phyloP scores from a whole-genome alignment of 306 rosid genomes.

The Sophora flavescens region DNA sequence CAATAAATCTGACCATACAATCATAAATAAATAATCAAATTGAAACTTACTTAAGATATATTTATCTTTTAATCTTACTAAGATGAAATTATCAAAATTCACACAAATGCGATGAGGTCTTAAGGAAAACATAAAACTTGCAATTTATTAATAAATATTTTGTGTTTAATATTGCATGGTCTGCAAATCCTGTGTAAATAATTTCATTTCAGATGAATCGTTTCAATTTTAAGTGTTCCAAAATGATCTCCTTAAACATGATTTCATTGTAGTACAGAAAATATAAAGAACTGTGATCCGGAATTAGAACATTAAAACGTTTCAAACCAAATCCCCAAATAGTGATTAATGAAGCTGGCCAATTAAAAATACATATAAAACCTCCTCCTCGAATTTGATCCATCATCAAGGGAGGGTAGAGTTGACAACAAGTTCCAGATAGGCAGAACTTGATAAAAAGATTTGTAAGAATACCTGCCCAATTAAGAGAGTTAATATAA shows the following conservation, averaged over 20 bases:
- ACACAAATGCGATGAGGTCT: not conserved
- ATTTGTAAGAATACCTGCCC: not conserved
- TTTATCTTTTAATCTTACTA: too few species aligned
- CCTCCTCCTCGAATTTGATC: too few species aligned
- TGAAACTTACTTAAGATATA: too few species aligned
- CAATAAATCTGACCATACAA: too few species aligned
- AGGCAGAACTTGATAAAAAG: conserved; percentile 4
- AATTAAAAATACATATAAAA: too few species aligned
- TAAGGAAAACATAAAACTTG: not conserved
- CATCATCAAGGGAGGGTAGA: not conserved
- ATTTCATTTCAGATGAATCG: not conserved
- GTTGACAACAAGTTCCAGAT: not conserved
- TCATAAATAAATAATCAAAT: too few species aligned
- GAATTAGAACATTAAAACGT: not conserved
- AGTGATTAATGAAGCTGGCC: not conserved
- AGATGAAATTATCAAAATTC: too few species aligned
- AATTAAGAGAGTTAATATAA: conserved; percentile 20
- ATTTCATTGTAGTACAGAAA: too few species aligned
- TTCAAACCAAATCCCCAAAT: not conserved
- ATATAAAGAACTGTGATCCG: too few species aligned
- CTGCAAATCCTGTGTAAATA: not conserved
- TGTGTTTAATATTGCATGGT: not conserved
- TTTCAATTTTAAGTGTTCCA: not conserved
- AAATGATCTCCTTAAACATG: not conserved
- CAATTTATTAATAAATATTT: not conserved